phyloP scores from a whole-genome alignment of 257 asterid genomes.

The Plantago ovata region DNA sequence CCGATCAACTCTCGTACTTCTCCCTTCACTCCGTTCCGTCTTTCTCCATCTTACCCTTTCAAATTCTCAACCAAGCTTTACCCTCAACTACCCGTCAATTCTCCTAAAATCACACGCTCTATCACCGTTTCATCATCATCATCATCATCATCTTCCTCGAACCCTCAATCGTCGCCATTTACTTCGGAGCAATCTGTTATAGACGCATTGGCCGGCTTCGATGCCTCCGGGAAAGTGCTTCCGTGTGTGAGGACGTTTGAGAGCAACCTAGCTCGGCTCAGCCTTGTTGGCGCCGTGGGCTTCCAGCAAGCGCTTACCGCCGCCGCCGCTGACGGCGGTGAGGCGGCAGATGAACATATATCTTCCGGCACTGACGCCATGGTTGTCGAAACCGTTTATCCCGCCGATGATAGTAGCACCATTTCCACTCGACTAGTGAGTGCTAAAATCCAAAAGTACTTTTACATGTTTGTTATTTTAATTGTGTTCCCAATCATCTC shows the following conservation, averaged over 20 bases:
- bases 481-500: neutral
- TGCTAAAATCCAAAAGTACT: neutral
- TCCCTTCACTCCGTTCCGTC: neutral
- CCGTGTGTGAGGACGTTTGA: conserved; percentile 78
- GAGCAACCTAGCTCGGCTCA: conserved; percentile 65
- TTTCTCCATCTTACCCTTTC: neutral
- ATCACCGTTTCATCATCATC: neutral
- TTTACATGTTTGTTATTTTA: neutral
- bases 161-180: conserved; percentile 29
- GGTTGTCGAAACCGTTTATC: conserved; percentile 83
- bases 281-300: conserved; percentile 71
- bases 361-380: conserved; percentile 48
- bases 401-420: conserved; percentile 55
- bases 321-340: conserved; percentile 93
- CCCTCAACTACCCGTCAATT: neutral
- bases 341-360: conserved; percentile 67
- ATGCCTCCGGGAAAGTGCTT: conserved; percentile 31
- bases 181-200: conserved; percentile 50
- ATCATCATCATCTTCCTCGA: neutral
- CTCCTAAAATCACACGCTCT: neutral
- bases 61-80: neutral
- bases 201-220: conserved; percentile 44
- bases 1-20: neutral
- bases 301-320: conserved; percentile 83
- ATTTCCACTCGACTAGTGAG: conserved; percentile 73